phyloP scores from a whole-genome alignment of 148 eudicot species.

The Persicaria maculosa region DNA sequence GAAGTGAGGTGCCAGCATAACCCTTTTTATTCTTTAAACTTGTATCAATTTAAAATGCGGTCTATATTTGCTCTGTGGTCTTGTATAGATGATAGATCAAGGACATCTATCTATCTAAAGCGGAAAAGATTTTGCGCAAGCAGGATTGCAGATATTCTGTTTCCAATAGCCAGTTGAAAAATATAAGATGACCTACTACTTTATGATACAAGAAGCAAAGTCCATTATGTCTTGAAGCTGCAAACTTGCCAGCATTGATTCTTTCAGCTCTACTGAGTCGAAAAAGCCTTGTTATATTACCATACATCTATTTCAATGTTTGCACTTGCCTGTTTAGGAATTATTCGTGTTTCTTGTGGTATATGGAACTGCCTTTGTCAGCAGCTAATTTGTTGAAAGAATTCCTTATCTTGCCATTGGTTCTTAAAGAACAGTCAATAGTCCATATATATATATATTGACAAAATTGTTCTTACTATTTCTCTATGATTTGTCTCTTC shows the following conservation, averaged over 20 bases:
- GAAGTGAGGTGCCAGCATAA: constrained; percentile 72
- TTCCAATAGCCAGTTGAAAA: background rate
- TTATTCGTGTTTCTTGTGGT: background rate
- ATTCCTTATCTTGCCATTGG: background rate
- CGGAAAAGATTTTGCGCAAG: background rate
- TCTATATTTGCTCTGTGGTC: background rate
- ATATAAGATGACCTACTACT: background rate
- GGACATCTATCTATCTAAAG: background rate
- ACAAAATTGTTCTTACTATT: background rate
- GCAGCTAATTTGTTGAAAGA: background rate
- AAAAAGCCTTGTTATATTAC: background rate
- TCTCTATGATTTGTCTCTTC: background rate
- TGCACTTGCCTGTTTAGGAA: background rate
- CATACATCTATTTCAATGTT: too few relatives aligned
- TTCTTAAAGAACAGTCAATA: background rate
- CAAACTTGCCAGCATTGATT: background rate
- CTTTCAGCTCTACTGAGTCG: background rate
- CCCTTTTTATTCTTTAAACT: background rate
- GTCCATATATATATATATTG: too few relatives aligned
- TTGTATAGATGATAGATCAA: background rate
- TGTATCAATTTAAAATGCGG: background rate
- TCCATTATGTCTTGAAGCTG: background rate
- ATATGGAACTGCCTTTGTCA: background rate
- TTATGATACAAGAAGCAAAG: background rate
- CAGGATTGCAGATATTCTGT: background rate